A percentile compares a stretch with the other conserved stretches of the same genome.
These are phyloP conservation scores for Aspergillus cristatus DNA, from an alignment of 495 filamentous ascomycete species.

Conservation along the genomic window DNA sequence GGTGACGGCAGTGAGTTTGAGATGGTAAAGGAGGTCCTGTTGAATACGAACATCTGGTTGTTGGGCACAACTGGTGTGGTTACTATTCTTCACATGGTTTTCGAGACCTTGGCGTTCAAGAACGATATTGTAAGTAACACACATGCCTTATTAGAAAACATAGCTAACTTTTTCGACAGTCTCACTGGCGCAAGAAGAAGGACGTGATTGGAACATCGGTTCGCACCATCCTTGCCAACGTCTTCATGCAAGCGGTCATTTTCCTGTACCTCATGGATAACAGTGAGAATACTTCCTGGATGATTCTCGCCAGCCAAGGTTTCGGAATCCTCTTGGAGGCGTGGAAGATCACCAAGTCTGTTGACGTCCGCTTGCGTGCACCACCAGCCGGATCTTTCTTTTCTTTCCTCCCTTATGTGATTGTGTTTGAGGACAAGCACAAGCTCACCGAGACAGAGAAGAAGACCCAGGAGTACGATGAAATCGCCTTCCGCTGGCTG, in stretches of 20 bases:
- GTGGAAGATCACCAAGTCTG: constrained; percentile 98
- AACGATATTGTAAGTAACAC: constrained; percentile 65
- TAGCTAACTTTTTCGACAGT: constrained; percentile 25
- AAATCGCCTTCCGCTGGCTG: constrained; percentile 94
- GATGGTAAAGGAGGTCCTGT: constrained; percentile 85
- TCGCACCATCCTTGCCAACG: constrained; percentile 91
- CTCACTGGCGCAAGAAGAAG: constrained; percentile 99
- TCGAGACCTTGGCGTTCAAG: constrained; percentile 94
- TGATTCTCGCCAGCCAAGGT: constrained; percentile 91
- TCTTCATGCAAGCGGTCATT: constrained; percentile 94
- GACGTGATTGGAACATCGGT: constrained; percentile 94
- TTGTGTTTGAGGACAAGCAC: constrained; percentile 94
- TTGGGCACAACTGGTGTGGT: constrained; percentile 77
- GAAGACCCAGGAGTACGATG: constrained; percentile 97
- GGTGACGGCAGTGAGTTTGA: constrained; percentile 82
- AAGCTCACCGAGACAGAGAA: constrained; percentile 89
- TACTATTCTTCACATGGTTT: constrained; percentile 83
- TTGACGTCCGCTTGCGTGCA: constrained; percentile 75
- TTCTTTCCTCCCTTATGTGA: constrained; percentile 69
- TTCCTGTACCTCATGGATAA: constrained; percentile 99
- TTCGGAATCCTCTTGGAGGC: constrained; percentile 90
- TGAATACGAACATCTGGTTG: constrained; percentile 91
- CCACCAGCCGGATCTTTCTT: constrained; percentile 53
- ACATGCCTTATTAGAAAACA: background rate
- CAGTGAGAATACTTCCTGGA: constrained; percentile 95